phyloP scores from a whole-genome alignment of 2,329 filamentous ascomycete genomes.

The Dothistroma septosporum region DNA sequence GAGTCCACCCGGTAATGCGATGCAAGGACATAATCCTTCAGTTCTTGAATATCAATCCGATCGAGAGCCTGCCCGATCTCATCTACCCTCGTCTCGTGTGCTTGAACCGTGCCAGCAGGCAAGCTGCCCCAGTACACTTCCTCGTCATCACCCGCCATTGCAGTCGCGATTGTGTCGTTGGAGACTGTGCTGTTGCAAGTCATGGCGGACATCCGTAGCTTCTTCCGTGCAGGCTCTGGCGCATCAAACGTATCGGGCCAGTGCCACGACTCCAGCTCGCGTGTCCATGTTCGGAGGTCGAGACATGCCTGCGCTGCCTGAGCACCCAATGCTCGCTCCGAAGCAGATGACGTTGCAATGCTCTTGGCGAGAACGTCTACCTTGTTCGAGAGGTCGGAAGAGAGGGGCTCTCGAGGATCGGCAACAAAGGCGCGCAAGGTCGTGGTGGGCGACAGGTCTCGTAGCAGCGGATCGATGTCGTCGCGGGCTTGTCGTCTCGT shows the following conservation, averaged over 20 bases:
- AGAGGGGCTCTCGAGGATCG: conserved; percentile 21
- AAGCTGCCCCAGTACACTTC: conserved; percentile 66
- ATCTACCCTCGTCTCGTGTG: conserved; percentile 69
- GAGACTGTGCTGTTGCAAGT: conserved; percentile 6
- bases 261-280: conserved; percentile 63
- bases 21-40: conserved; percentile 82
- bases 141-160: conserved; percentile 15
- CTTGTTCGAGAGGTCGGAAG: conserved; percentile 6
- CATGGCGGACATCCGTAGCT: conserved; percentile 24
- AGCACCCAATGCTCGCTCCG: conserved; percentile 68
- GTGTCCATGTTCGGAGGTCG: conserved; percentile 68
- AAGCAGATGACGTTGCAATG: conserved; percentile 58
- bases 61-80: conserved; percentile 68
- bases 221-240: conserved; percentile 32
- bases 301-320: conserved; percentile 67
- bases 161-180: conserved; percentile 8
- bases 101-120: conserved; percentile 57
- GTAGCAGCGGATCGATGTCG: conserved; percentile 46
- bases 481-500: conserved; percentile 27
- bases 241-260: conserved; percentile 52
- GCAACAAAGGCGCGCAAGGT: conserved; percentile 59
- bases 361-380: conserved; percentile 47
- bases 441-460: conserved; percentile 57
- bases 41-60: conserved; percentile 71
- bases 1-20: conserved; percentile 61